A percentile compares a stretch with the other conserved stretches of the same genome.
phyloP scores from a whole-genome alignment of 2,329 filamentous ascomycete genomes.

The Coniochaeta sp. region DNA sequence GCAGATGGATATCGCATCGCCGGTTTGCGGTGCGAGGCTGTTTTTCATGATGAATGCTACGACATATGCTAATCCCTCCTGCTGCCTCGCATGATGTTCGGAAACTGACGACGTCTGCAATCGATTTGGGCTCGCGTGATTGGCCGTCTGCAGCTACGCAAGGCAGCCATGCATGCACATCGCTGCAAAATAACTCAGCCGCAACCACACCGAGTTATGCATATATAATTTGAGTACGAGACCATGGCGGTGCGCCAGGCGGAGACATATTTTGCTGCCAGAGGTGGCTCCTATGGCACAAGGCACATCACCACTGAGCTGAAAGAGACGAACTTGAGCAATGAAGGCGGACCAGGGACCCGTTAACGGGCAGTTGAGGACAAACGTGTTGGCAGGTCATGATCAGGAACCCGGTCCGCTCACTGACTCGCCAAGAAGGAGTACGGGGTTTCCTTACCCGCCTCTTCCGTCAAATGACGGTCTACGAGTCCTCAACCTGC shows the following conservation, averaged over 20 bases:
- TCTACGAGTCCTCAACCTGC: constrained; percentile 10
- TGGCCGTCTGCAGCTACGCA: not conserved
- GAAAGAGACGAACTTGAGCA: too few relatives aligned
- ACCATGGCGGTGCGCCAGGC: too few relatives aligned
- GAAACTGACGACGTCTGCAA: not conserved
- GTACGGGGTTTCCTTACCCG: constrained; percentile 2
- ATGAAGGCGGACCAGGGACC: not conserved
- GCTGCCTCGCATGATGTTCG: not conserved
- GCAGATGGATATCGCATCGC: not conserved
- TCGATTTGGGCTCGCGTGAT: not conserved
- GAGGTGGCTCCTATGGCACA: too few relatives aligned
- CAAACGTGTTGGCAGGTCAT: not conserved
- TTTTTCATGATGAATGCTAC: not conserved
- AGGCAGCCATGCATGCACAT: too few relatives aligned
- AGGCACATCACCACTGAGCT: too few relatives aligned
- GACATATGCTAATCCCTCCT: not conserved
- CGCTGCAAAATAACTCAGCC: too few relatives aligned
- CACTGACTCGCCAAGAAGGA: not conserved
- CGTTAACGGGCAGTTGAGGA: not conserved
- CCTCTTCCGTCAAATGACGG: constrained; percentile 5
- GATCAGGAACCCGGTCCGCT: too few relatives aligned
- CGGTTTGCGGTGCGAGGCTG: not conserved
- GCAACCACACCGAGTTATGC: too few relatives aligned
- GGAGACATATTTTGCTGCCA: too few relatives aligned
- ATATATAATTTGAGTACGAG: too few relatives aligned